Evolutionary conservation across 176 grass and related monocot species (phyloP), one percentile per base, ranked within the genome.

Genomic region (Olyra latifolia): DNA sequence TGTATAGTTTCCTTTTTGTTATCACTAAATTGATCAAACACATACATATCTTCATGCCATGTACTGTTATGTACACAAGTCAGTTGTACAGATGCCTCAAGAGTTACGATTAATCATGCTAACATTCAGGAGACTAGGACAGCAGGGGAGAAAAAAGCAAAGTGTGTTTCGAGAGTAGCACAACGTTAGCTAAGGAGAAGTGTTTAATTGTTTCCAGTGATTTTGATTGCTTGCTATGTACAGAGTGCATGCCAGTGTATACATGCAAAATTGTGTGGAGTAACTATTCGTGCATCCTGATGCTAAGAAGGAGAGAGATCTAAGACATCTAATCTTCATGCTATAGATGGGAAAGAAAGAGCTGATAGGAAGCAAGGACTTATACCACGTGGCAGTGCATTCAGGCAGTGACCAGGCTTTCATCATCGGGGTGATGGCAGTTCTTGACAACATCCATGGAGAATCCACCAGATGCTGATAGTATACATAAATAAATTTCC

Each of bases 391-490:
- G 70, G 66, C 66, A 78, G 78, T 95, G 61, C 88, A 95, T 10
- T 77, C 92, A 28, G 92, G 96, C 59, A 84, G 74, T 49, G 96
- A 98, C 82, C 92, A 93, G 62, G 96, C 90, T 25, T 98, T 98
- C 83, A 87, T 95, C 55, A 84, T 93, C 67, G 96, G 84, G 7
- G 85, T 91, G 72, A 87, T 93, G 75, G 96, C 90, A 57, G 72
- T 95, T 71, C 96, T 98, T 76, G 96, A 98, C 67, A 95, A 95
- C 76, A 95, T 95, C 39, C 63, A 93, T 61, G 90, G 90, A 62
- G 96, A 98, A 87, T 98, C 96, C 8, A 98, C 96, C 43, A 93
- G 84, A 80, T 98, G 96, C 70, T 93, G 77, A 71, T 35, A 76
- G 62, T 16, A 76, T 64, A 20, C 30, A 81, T 61, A 14, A 60